Percentiles rank a stretch among this genome's conserved stretches.
These are phyloP conservation scores for Chlamydomonas sp. DNA, from an alignment of 139 green algal species.

Conservation along the genomic window DNA sequence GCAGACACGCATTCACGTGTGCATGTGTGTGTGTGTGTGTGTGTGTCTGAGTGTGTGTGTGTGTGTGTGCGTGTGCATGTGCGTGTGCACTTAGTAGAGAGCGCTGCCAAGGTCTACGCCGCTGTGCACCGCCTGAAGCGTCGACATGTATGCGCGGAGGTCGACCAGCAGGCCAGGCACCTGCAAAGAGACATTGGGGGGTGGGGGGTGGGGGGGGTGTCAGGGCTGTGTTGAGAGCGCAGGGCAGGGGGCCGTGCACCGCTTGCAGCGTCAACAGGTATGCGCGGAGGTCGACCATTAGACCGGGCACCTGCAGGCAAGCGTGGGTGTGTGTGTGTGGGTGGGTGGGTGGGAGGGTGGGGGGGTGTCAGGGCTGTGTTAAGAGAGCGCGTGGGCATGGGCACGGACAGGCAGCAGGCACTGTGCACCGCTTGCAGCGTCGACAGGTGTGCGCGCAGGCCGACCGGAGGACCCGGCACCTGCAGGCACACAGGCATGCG, in stretches of 20 bases:
- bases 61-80: constrained; percentile 67
- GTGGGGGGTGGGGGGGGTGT: too few relatives aligned
- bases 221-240: too few relatives aligned
- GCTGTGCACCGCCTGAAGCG: constrained; percentile 56
- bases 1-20: background rate
- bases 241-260: constrained; percentile 65
- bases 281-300: constrained; percentile 38
- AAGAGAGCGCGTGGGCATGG: constrained; percentile 59
- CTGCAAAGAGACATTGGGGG: background rate
- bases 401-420: constrained; percentile 48
- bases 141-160: constrained; percentile 54
- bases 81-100: constrained; percentile 44
- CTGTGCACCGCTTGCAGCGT: constrained; percentile 58
- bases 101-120: constrained; percentile 59
- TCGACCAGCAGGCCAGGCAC: constrained; percentile 26
- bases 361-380: too few relatives aligned
- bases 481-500: background rate
- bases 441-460: constrained; percentile 56
- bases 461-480: constrained; percentile 11
- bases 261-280: constrained; percentile 57
- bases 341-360: too few relatives aligned
- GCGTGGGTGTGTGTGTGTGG: background rate
- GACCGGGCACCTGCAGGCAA: background rate
- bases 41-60: too few relatives aligned
- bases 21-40: too few relatives aligned